These are phyloP conservation scores for Cornus suecica DNA, from an alignment of 148 eudicot genomes.

Conservation along the genomic window DNA sequence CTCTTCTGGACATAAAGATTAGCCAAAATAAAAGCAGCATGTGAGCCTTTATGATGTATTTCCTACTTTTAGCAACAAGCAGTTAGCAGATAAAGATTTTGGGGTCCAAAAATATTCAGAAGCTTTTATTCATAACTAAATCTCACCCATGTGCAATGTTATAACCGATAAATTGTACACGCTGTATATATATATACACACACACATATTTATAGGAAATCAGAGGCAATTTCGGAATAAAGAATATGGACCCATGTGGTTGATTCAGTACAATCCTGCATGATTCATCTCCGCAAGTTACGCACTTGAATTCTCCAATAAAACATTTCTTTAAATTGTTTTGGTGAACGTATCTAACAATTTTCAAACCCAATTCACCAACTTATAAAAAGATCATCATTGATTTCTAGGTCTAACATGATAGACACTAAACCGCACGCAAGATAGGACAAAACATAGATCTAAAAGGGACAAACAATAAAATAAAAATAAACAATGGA, in stretches of 20 bases:
- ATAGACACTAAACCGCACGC: not conserved
- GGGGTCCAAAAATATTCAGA: not conserved
- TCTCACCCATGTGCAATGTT: too few relatives aligned
- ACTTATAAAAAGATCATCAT: conserved; percentile 4
- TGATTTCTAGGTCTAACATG: conserved; percentile 6
- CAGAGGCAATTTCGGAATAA: too few relatives aligned
- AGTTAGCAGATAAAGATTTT: not conserved
- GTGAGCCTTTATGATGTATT: not conserved
- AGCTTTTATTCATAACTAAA: too few relatives aligned
- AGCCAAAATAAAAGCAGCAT: not conserved
- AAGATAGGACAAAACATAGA: too few relatives aligned
- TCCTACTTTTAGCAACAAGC: not conserved
- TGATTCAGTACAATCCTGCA: too few relatives aligned
- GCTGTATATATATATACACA: too few relatives aligned
- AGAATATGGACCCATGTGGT: not conserved
- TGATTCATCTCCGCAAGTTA: conserved; percentile 7
- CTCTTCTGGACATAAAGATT: not conserved
- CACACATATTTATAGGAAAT: too few relatives aligned
- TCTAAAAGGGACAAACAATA: not conserved
- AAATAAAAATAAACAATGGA: not conserved
- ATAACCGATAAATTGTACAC: too few relatives aligned
- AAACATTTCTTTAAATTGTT: not conserved
- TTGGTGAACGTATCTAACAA: conserved; percentile 12
- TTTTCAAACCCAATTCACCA: conserved; percentile 6
- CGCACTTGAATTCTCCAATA: conserved; percentile 12